These are phyloP conservation scores for Xerocomus potaroensis DNA, from an alignment of 768 basidiomycete species.

Conservation along the genomic window DNA sequence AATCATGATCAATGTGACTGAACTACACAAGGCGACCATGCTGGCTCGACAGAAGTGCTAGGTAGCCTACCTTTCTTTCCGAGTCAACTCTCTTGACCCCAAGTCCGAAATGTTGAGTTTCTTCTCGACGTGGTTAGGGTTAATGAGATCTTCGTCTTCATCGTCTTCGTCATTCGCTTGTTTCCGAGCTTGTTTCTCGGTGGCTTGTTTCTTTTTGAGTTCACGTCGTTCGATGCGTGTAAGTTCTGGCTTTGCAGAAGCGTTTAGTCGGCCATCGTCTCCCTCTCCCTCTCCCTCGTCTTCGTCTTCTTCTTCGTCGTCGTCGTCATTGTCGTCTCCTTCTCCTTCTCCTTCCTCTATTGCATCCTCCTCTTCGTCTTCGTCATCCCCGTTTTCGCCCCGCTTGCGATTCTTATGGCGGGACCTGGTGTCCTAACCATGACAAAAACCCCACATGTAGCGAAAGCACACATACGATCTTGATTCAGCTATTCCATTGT, in stretches of 20 bases:
- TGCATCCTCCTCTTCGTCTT: constrained; percentile 33
- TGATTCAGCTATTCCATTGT: constrained; percentile 50
- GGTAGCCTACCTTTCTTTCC: constrained; percentile 56
- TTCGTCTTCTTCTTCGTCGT: constrained; percentile 39
- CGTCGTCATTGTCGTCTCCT: constrained; percentile 40
- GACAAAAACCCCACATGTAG: constrained; percentile 5
- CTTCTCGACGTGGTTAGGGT: constrained; percentile 74
- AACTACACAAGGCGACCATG: background rate
- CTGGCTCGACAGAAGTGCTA: background rate
- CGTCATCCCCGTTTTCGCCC: constrained; percentile 39
- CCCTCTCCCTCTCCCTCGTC: constrained; percentile 41
- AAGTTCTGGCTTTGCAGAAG: constrained; percentile 48
- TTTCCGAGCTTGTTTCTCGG: constrained; percentile 38
- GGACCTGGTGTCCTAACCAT: constrained; percentile 8
- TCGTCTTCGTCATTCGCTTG: constrained; percentile 44
- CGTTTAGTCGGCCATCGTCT: constrained; percentile 31
- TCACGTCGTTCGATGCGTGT: constrained; percentile 70
- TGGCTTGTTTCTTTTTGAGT: constrained; percentile 76
- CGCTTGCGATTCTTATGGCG: constrained; percentile 26
- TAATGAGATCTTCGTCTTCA: constrained; percentile 68
- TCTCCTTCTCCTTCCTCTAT: constrained; percentile 37
- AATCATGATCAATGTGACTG: background rate
- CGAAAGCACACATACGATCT: constrained; percentile 37
- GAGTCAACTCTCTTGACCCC: constrained; percentile 55
- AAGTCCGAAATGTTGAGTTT: constrained; percentile 75